Evolutionary conservation across 495 filamentous ascomycete genomes (phyloP), one percentile per base, ranked within the genome.

Genomic region (Platismatia glauca): DNA sequence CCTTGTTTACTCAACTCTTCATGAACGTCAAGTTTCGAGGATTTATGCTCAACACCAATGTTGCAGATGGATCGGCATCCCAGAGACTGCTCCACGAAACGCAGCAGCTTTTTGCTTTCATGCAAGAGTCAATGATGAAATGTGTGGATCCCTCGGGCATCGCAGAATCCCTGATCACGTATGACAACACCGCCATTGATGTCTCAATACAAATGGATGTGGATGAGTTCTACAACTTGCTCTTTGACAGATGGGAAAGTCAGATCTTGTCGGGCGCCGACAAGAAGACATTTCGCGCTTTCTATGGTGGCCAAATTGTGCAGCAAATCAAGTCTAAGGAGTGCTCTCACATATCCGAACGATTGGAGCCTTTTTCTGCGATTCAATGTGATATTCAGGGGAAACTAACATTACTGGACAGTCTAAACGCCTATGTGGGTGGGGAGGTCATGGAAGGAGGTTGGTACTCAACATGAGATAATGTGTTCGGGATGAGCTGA

Each of bases 351-450:
- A 90, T 99, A 20, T 97, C 94, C 0, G 91, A 97, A 69, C 80
- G 87, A 33, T 75, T 89, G 11, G 95, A 97, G 70, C 86, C 89
- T 5, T 99, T 97, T 72, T 95, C 90, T 11, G 94, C 94, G 15
- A 94, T 99, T 60, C 90, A 96, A 65, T 95, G 93, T 72, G 95
- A 96, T 66, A 96, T 99, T 66, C 94, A 96, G 70, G 94, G 94
- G 52, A 99, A 97, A 72, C 80, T 77, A 9, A 85, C 75, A 38
- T 81, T 99, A 1, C 79, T 89, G 64, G 91, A 97, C 61, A 97
- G 94, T 70, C 76, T 99, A 16, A 84, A 90, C 68, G 91, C 93
- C 9, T 97, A 96, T 71, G 92, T 97, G 16, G 89, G 93, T 69
- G 94, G 94, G 2, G 95, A 99, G 70, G 85, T 94, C 52, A 94